Evolutionary conservation across 148 eudicot genomes (phyloP), one percentile per base, ranked within the genome.

Genomic region (Heliamphora exappendiculata): DNA sequence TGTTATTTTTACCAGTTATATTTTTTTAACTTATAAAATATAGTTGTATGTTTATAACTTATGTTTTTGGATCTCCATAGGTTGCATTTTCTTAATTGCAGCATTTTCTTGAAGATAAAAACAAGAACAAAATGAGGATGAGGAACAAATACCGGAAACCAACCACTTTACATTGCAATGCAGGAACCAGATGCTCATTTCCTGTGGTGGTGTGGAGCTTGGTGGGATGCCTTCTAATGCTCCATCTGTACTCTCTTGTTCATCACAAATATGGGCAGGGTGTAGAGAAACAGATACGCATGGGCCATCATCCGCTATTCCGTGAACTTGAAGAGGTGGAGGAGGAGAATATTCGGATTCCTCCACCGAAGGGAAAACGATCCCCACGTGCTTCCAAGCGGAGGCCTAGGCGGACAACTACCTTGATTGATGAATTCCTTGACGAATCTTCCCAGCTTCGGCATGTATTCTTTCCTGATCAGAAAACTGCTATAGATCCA

Each of bases 101-200:
- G 88, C 88, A 79, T 81, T 85, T 54, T 82, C 85, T 78, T 85
- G 88, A 84, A 87, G 90, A 80, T 87, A 80, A 79, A 89, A 84
- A 74, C 76, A 82, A 82, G 80, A 85, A 81, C 82, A 85, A 79
- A 84, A 88, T 88, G 90, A 84, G 84, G 91, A 86, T 87, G 87
- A 93, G 87, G 91, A 93, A 88, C 94, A 95, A 89, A 89, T 87
- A 89, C 87, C 78, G 86, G 86, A 95, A 93, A 88, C 84, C 96
- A 88, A 91, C 89, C 81, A 80, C 86, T 87, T 87, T 91, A 87
- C 90, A 73, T 87, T 89, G 89, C 94, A 79, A 86, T 91, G 93
- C 93, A 90, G 90, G 93, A 81, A 89, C 80, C 88, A 88, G 89
- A 87, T 89, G 90, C 83, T 78, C 92, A 41, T 74, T 87, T 28